Evolutionary conservation across 345 rosid genomes (phyloP).

Genomic region (Erodium maritimum): DNA sequence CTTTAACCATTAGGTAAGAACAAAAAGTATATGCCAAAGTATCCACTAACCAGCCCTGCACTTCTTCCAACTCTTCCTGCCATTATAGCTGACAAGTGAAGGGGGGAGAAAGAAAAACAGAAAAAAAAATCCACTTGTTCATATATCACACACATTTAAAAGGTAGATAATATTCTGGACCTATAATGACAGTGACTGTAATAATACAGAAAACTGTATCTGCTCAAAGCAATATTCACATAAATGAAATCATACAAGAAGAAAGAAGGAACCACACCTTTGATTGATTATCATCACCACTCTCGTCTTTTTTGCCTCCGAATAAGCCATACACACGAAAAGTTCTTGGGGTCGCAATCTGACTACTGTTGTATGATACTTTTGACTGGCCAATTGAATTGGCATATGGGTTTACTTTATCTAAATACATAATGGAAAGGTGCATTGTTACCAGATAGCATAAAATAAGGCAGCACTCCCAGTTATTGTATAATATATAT

Average conservation of each 20-base stretch:
- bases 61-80: no score
- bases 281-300: constrained; percentile 48
- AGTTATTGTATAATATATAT: no score
- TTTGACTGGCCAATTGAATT: background rate
- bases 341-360: constrained; percentile 11
- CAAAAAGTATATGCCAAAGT: no score
- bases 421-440: background rate
- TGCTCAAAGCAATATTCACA: background rate
- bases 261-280: constrained; percentile 31
- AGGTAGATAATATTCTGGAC: no score
- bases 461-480: no score
- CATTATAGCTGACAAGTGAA: no score
- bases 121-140: no score
- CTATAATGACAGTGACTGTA: background rate
- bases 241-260: background rate
- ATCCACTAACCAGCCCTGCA: no score
- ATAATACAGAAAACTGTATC: background rate
- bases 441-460: background rate
- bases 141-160: no score
- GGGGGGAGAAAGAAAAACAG: no score
- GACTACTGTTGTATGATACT: background rate
- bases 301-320: constrained; percentile 71
- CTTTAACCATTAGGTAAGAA: no score
- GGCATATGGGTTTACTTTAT: background rate
- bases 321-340: constrained; percentile 49